These are phyloP conservation scores for Melaleuca alternifolia DNA, from an alignment of 345 rosid species.

Conservation along the genomic window DNA sequence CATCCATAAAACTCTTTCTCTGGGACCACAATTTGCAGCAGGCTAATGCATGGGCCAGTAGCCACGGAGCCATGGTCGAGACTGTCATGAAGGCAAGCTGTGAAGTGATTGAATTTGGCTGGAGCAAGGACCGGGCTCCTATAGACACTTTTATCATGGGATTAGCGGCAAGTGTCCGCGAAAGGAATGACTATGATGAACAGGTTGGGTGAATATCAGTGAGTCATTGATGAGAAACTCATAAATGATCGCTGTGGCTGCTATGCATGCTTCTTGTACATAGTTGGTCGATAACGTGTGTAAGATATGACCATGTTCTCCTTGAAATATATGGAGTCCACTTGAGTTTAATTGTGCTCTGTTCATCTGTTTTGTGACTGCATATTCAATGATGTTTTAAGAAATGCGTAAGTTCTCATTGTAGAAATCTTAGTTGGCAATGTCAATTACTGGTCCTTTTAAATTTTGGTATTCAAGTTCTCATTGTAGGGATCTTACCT, in stretches of 20 bases:
- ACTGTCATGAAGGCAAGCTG: slow-evolving; percentile 71
- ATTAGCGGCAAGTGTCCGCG: slow-evolving; percentile 79
- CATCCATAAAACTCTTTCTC: not conserved
- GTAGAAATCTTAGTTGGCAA: not conserved
- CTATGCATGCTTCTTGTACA: not conserved
- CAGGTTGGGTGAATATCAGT: slow-evolving; percentile 38
- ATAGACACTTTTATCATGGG: slow-evolving; percentile 94
- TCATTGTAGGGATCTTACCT: not conserved
- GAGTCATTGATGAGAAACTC: not conserved
- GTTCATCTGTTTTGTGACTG: not conserved
- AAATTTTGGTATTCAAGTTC: not conserved
- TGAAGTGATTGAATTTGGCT: slow-evolving; percentile 86
- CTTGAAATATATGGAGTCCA: not conserved
- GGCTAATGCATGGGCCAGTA: slow-evolving; percentile 77
- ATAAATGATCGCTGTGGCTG: not conserved
- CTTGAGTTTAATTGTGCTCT: not conserved
- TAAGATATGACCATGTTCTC: not conserved
- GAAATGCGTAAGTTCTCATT: not conserved
- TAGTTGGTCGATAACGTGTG: not conserved
- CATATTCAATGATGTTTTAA: not conserved
- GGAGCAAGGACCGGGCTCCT: slow-evolving; percentile 93
- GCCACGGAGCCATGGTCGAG: slow-evolving; percentile 79
- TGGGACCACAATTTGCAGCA: slow-evolving; percentile 20
- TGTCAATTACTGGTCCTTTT: not conserved
- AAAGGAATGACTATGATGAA: slow-evolving; percentile 82